Base-by-base conservation (phyloP, 176 grass and related monocot genomes). In the Musa acuminata region DNA sequence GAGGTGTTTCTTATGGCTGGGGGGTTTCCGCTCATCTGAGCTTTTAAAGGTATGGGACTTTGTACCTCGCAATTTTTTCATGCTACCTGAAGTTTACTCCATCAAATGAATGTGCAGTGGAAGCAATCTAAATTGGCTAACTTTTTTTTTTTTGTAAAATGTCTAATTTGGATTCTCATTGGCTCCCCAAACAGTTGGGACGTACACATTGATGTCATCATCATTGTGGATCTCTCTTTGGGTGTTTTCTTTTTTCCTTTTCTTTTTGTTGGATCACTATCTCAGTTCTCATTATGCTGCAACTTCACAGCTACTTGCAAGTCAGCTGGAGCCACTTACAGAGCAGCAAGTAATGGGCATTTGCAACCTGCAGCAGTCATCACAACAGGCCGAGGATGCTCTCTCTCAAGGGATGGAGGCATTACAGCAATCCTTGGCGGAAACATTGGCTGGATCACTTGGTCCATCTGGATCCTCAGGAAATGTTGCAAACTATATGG, bases 1-100 rank as follows among this genome's bases (percentile, higher is more conserved):
- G 79, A 89, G 93, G 67, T 93, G 90, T 77, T 97, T 97, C 80
- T 80, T 97, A 80, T 97, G 93, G 93, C 79, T 97, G 67, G 93
- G 93, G 53, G 93, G 93, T 65, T 97, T 93, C 52, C 84, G 87
- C 77, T 91, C 90, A 22, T 97, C 93, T 57, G 93, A 97, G 55
- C 81, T 97, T 79, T 85, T 97, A 13, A 72, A 72, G 70, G 70
- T 72, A 50, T 43, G 35, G 35, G 35, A 43, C 4, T 43, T 43
- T 6, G 35, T 43, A 43, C 35, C 4, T 43, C 4, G 35, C 35
- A 43, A 43, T 43, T 43, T 43, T 43, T 43, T 43, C 35, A 43
- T 43, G 35, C 35, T 43, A 43, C 35, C 35, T 43, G 35, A 43
- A 43, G 35, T 43, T 6, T 43, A 43, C 35, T 43, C 35, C 35